Evolutionary conservation across 768 basidiomycete genomes (phyloP).

Genomic region (Punctularia strigosozonata): DNA sequence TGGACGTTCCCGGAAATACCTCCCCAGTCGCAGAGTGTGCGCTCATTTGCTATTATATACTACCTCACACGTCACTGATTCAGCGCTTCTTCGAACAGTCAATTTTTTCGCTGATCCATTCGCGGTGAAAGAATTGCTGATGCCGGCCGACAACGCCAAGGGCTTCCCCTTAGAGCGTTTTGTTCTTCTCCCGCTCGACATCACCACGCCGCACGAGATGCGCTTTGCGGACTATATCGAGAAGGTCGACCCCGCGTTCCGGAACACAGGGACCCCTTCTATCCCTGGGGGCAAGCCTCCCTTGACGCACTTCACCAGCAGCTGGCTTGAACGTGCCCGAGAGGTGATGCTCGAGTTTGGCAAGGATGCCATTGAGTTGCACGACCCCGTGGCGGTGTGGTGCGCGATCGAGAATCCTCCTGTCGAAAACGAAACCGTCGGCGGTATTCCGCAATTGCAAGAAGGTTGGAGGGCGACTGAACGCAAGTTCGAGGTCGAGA

Average conservation of each 20-base stretch:
- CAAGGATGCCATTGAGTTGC: conserved; percentile 79
- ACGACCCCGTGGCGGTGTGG: conserved; percentile 87
- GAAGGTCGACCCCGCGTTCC: conserved; percentile 51
- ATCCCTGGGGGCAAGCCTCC: conserved; percentile 35
- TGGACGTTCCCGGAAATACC: conserved; percentile 87
- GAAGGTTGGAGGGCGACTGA: conserved; percentile 42
- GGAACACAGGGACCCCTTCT: conserved; percentile 38
- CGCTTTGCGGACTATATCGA: conserved; percentile 53
- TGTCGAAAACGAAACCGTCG: conserved; percentile 15
- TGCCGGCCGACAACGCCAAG: conserved; percentile 23
- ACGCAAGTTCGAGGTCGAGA: conserved; percentile 20
- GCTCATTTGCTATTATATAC: conserved; percentile 12
- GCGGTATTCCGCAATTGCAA: conserved; percentile 17
- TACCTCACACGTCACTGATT: neutral
- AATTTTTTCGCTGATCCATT: conserved; percentile 84
- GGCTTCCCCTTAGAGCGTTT: conserved; percentile 56
- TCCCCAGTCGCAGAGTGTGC: conserved; percentile 75
- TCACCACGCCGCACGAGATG: conserved; percentile 72
- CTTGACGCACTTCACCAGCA: conserved; percentile 65
- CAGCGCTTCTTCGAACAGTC: conserved; percentile 29
- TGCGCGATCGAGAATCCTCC: conserved; percentile 69
- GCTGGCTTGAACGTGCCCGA: conserved; percentile 64
- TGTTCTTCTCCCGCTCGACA: conserved; percentile 66
- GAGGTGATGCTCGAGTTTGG: conserved; percentile 73
- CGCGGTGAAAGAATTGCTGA: conserved; percentile 62